Evolutionary conservation across 2,329 filamentous ascomycete genomes (phyloP).

Genomic region (Aspergillus sp.): DNA sequence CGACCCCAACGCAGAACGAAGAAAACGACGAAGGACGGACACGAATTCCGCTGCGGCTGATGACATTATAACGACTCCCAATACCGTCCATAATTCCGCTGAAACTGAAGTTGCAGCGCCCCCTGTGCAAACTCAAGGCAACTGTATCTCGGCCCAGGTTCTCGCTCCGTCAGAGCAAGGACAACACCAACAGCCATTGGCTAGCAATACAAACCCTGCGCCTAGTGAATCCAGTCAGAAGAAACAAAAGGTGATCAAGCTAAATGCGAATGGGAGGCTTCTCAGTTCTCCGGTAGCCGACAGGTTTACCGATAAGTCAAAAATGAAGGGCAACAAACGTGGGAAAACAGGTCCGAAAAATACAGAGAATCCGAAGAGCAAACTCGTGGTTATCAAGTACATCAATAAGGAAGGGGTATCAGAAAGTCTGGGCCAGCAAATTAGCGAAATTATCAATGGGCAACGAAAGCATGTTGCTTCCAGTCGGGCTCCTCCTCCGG

Average conservation of each 20-base stretch:
- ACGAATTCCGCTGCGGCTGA: conserved; percentile 5
- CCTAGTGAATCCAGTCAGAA: not conserved
- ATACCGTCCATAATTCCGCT: not conserved
- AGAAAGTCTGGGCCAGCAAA: conserved; percentile 56
- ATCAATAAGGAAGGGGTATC: conserved; percentile 49
- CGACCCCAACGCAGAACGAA: conserved; percentile 33
- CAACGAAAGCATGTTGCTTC: conserved; percentile 28
- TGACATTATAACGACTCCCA: too few relatives aligned
- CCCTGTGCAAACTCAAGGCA: not conserved
- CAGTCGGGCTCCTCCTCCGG: conserved; percentile 20
- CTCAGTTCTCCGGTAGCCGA: conserved; percentile 37
- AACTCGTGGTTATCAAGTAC: conserved; percentile 61
- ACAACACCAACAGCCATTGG: not conserved
- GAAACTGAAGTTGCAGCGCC: not conserved
- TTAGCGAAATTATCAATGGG: conserved; percentile 61
- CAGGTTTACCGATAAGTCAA: conserved; percentile 17
- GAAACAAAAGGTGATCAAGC: conserved; percentile 37
- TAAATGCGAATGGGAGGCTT: conserved; percentile 46
- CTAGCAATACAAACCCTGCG: not conserved
- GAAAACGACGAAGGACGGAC: conserved; percentile 37
- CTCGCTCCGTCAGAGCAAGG: not conserved
- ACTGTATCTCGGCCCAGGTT: not conserved
- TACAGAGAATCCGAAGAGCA: conserved; percentile 10
- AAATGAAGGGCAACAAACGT: conserved; percentile 28
- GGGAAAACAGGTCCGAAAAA: conserved; percentile 37